These are phyloP conservation scores for Solanum sparsipilum DNA, from an alignment of 257 asterid species.

Conservation along the genomic window DNA sequence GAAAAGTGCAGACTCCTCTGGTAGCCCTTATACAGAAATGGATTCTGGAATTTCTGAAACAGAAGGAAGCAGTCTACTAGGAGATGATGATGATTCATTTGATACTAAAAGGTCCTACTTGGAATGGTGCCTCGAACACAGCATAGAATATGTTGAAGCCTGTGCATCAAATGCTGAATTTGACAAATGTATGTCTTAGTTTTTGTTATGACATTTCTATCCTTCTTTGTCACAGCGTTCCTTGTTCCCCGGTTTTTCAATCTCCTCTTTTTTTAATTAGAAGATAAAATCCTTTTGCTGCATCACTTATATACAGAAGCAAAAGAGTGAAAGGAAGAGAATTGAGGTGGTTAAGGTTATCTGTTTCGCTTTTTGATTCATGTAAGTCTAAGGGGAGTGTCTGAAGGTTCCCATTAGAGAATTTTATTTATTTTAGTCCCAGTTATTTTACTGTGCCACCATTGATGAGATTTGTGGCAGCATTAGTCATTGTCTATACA, in stretches of 20 bases:
- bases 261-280: neutral
- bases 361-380: neutral
- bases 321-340: neutral
- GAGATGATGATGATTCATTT: conserved; percentile 49
- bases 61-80: conserved; percentile 81
- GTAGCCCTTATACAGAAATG: conserved; percentile 19
- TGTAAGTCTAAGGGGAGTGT: neutral
- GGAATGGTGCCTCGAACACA: conserved; percentile 80
- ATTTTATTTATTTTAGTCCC: neutral
- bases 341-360: neutral
- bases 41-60: conserved; percentile 75
- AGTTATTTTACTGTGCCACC: neutral
- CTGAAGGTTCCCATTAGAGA: neutral
- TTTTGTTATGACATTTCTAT: neutral
- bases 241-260: neutral
- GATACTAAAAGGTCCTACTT: conserved; percentile 44
- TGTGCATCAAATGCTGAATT: conserved; percentile 80
- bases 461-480: neutral
- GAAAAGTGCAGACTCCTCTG: conserved; percentile 39
- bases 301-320: neutral
- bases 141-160: conserved; percentile 83
- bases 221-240: neutral
- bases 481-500: neutral
- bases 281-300: neutral
- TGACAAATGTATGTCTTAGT: conserved; percentile 63